Evolutionary conservation across 139 green algal genomes (phyloP).

Genomic region (Tetraselmis chui): DNA sequence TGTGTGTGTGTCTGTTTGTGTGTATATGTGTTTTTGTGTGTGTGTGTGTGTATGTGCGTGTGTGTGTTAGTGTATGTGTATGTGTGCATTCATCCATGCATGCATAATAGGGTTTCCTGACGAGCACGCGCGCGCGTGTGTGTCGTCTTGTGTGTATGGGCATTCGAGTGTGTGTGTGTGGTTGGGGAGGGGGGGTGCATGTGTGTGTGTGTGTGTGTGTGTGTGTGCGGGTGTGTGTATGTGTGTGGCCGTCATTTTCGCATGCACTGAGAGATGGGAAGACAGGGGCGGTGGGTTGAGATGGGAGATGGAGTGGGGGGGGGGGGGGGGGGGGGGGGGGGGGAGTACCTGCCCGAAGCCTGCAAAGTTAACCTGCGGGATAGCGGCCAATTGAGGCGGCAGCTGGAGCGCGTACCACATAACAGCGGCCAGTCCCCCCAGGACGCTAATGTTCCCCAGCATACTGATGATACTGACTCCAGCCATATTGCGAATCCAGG

Average conservation of each 20-base stretch:
- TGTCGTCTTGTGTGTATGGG: no score
- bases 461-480: conserved; percentile 20
- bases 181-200: no score
- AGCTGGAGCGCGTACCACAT: conserved; percentile 3
- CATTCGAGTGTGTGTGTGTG: no score
- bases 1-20: no score
- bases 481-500: conserved; percentile 14
- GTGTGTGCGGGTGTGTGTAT: no score
- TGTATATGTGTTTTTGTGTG: no score
- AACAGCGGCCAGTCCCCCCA: conserved; percentile 15
- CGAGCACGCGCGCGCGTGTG: no score
- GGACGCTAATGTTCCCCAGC: conserved; percentile 20
- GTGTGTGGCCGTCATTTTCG: background rate
- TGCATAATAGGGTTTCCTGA: no score
- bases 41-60: no score
- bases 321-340: conserved; percentile 1
- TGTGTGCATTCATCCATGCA: no score
- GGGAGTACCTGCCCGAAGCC: background rate
- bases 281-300: background rate
- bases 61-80: no score
- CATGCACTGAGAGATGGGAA: background rate
- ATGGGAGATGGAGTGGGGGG: background rate
- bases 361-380: background rate
- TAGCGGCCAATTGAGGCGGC: background rate
- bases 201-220: no score